A percentile compares a stretch with the other conserved stretches of the same genome.
phyloP scores from a whole-genome alignment of 2,329 filamentous ascomycete species.

The Zymoseptoria brevis region DNA sequence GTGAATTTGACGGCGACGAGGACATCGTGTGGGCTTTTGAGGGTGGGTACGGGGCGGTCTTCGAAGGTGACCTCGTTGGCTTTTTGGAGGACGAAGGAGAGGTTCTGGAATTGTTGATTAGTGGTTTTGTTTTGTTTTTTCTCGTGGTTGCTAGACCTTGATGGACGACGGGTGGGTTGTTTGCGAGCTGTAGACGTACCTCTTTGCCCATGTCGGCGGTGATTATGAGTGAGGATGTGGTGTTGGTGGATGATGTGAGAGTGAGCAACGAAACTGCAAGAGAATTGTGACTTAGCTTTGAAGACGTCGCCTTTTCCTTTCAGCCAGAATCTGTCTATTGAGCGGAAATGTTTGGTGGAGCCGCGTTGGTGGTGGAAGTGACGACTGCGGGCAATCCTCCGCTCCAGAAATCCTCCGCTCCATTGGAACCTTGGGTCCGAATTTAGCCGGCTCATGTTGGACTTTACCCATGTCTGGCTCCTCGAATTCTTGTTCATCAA shows the following conservation, averaged over 20 bases:
- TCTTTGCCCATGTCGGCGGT: neutral
- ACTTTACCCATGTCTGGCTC: neutral
- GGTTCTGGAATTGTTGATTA: constrained; percentile 41
- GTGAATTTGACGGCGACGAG: constrained; percentile 76
- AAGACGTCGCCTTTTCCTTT: neutral
- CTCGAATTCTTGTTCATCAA: no score
- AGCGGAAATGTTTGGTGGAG: neutral
- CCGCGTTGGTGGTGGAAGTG: neutral
- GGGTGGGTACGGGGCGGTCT: constrained; percentile 63
- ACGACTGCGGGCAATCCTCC: neutral
- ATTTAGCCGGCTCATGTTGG: neutral
- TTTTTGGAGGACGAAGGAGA: constrained; percentile 77
- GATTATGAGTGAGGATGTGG: neutral
- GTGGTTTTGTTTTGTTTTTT: no score
- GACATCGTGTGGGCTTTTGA: constrained; percentile 64
- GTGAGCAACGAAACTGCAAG: neutral
- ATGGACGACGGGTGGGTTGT: neutral
- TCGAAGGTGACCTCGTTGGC: constrained; percentile 64
- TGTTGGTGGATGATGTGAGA: neutral
- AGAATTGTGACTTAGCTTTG: neutral
- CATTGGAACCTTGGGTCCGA: neutral
- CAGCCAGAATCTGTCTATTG: neutral
- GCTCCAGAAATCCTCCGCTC: neutral
- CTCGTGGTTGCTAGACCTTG: neutral
- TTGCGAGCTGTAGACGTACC: neutral